Evolutionary conservation across 148 eudicot species (phyloP).

Genomic region (Heliamphora exappendiculata): DNA sequence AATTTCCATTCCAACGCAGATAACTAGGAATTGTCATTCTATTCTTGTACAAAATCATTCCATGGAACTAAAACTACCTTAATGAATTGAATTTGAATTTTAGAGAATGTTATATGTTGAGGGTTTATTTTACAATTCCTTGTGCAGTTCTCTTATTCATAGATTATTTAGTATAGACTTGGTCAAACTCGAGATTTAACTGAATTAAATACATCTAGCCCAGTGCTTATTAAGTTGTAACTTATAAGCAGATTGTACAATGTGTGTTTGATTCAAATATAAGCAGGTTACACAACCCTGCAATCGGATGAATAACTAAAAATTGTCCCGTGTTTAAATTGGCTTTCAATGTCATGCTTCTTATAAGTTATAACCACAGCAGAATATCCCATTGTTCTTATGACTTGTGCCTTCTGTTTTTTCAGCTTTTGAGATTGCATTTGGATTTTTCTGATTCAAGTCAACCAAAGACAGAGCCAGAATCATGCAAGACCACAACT

Average conservation of each 20-base stretch:
- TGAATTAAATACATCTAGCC: not conserved
- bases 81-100: not conserved
- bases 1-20: no score
- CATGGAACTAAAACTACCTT: no score
- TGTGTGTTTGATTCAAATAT: not conserved
- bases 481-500: constrained; percentile 18
- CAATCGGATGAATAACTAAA: no score
- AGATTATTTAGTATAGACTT: not conserved
- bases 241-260: no score
- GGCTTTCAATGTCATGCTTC: not conserved
- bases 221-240: no score
- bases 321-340: no score
- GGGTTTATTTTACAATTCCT: not conserved
- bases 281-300: no score
- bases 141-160: not conserved
- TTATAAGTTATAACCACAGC: not conserved
- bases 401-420: constrained; percentile 6
- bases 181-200: not conserved
- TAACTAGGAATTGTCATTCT: no score
- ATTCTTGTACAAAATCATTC: no score
- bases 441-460: constrained; percentile 52
- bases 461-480: constrained; percentile 17
- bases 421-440: constrained; percentile 74
- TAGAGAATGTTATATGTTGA: not conserved
- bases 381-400: not conserved